Conservation (phyloP, 2,329 filamentous ascomycete genomes). For the Annulohypoxylon truncatum region DNA sequence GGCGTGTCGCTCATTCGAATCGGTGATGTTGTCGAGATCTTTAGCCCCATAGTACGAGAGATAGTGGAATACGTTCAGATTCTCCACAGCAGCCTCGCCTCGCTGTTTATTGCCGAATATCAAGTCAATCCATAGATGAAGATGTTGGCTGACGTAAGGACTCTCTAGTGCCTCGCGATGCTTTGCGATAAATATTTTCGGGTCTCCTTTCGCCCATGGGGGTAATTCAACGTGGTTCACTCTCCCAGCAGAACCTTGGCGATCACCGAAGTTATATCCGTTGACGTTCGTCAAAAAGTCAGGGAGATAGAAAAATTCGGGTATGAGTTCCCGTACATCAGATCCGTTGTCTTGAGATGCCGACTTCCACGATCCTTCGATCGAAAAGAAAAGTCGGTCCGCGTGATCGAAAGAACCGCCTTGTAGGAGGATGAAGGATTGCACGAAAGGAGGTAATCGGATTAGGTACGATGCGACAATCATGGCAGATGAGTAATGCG, state of each 20-base stretch:
- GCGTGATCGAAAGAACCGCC: slow-evolving; percentile 97
- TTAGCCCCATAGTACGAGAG: slow-evolving; percentile 94
- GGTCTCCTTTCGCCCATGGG: slow-evolving; percentile 96
- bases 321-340: slow-evolving; percentile 93
- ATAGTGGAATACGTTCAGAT: slow-evolving; percentile 94
- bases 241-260: slow-evolving; percentile 80
- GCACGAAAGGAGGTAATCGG: slow-evolving; percentile 92
- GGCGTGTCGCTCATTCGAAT: slow-evolving; percentile 85
- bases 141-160: slow-evolving; percentile 86
- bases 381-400: slow-evolving; percentile 93
- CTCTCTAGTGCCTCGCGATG: slow-evolving; percentile 96
- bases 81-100: slow-evolving; percentile 90
- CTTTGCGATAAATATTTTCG: slow-evolving; percentile 94
- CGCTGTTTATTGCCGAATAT: slow-evolving; percentile 95
- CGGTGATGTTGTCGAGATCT: slow-evolving; percentile 89
- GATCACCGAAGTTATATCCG: slow-evolving; percentile 89
- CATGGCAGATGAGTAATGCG: slow-evolving; percentile 99
- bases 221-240: slow-evolving; percentile 92
- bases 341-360: slow-evolving; percentile 91
- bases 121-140: slow-evolving; percentile 96
- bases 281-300: slow-evolving; percentile 97
- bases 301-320: slow-evolving; percentile 96
- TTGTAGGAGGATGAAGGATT: slow-evolving; percentile 93
- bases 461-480: slow-evolving; percentile 97
- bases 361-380: slow-evolving; percentile 90